phyloP scores from a whole-genome alignment of 2,329 filamentous ascomycete species.

The Colletotrichum zoysiae region DNA sequence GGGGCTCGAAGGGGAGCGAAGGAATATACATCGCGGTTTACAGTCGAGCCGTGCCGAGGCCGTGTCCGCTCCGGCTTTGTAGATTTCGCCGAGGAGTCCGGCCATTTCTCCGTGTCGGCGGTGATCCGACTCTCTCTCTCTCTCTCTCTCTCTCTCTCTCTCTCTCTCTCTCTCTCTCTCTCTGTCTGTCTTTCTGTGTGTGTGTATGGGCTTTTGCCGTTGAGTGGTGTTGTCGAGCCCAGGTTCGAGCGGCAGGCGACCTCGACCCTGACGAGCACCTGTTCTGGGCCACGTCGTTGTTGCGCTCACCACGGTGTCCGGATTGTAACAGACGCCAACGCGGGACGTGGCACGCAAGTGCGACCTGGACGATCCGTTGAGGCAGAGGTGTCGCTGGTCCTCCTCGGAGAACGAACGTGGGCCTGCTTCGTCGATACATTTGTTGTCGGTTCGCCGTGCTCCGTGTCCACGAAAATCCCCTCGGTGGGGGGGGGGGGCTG shows the following conservation, averaged over 20 bases:
- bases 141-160: too few species aligned
- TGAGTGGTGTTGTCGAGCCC: neutral
- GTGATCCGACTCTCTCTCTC: too few species aligned
- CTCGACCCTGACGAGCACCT: neutral
- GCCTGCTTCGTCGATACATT: neutral
- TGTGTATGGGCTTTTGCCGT: neutral
- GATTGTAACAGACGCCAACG: neutral
- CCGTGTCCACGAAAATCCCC: too few species aligned
- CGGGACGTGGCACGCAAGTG: neutral
- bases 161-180: too few species aligned
- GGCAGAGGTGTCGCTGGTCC: neutral
- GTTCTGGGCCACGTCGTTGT: neutral
- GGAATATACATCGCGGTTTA: neutral
- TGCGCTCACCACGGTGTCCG: neutral
- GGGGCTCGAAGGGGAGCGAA: neutral
- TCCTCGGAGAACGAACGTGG: neutral
- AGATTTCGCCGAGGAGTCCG: too few species aligned
- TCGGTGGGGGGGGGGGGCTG: neutral
- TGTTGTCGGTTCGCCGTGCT: neutral
- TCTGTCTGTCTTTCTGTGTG: neutral
- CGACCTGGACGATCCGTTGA: neutral
- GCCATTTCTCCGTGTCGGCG: too few species aligned
- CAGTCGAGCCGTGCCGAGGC: neutral
- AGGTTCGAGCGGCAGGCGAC: neutral
- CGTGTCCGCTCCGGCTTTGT: neutral